Percentiles rank a stretch among this genome's conserved stretches.
phyloP scores from a whole-genome alignment of 2,329 filamentous ascomycete species.

The Neoarthrinium moseri region DNA sequence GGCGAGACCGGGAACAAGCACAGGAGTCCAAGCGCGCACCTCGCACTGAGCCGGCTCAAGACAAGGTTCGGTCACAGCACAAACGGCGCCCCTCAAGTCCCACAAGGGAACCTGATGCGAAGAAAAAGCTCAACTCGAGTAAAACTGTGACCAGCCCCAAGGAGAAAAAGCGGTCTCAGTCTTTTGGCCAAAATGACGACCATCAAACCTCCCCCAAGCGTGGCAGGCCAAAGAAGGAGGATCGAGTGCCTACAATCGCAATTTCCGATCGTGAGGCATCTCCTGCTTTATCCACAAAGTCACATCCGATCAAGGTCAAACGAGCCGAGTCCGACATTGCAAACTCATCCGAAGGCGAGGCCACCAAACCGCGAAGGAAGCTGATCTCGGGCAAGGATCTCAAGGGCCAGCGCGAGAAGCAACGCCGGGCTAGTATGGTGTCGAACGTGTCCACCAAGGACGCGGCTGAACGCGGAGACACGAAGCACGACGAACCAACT shows the following conservation, averaged over 20 bases:
- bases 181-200: slow-evolving; percentile 45
- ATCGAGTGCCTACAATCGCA: slow-evolving; percentile 44
- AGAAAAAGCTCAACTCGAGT: slow-evolving; percentile 38
- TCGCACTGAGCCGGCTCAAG: slow-evolving; percentile 45
- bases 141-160: slow-evolving; percentile 42
- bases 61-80: slow-evolving; percentile 32
- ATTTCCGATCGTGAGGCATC: slow-evolving; percentile 54
- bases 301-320: slow-evolving; percentile 45
- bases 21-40: slow-evolving; percentile 40
- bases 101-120: slow-evolving; percentile 40
- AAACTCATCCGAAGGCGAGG: slow-evolving; percentile 56
- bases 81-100: slow-evolving; percentile 52
- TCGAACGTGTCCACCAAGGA: slow-evolving; percentile 57
- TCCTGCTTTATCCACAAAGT: slow-evolving; percentile 42
- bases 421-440: slow-evolving; percentile 56
- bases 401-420: slow-evolving; percentile 57
- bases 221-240: slow-evolving; percentile 55
- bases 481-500: slow-evolving; percentile 43
- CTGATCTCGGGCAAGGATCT: slow-evolving; percentile 63
- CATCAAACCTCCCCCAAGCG: slow-evolving; percentile 47
- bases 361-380: slow-evolving; percentile 59
- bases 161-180: slow-evolving; percentile 47
- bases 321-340: slow-evolving; percentile 54
- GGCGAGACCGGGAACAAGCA: slow-evolving; percentile 37
- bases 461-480: slow-evolving; percentile 50